Conservation (phyloP, 306 rosid species). For the Citrullus colocynthis region DNA sequence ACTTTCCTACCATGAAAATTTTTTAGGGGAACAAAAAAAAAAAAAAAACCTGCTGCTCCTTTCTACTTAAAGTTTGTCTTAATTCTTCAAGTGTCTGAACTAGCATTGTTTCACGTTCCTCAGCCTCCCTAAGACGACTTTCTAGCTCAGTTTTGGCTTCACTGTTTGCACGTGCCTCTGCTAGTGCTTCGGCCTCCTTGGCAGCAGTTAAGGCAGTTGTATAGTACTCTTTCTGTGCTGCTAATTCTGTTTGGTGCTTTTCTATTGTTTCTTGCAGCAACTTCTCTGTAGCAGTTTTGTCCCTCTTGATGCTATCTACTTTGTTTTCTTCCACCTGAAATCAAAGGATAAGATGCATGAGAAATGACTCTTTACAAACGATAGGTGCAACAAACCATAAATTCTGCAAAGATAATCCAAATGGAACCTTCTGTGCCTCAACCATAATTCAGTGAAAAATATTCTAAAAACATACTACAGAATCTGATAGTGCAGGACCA, state of each 20-base stretch:
- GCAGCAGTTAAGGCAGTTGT: conserved; percentile 81
- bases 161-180: conserved; percentile 82
- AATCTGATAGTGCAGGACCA: background rate
- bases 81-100: conserved; percentile 93
- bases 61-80: conserved; percentile 85
- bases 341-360: background rate
- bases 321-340: conserved; percentile 90
- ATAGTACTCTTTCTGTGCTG: conserved; percentile 79
- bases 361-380: conserved; percentile 1
- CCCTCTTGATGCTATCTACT: conserved; percentile 90
- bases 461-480: background rate
- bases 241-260: conserved; percentile 78
- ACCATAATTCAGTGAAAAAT: background rate
- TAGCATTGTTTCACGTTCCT: conserved; percentile 91
- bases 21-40: conserved; percentile 7
- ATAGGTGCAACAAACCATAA: background rate
- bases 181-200: conserved; percentile 91
- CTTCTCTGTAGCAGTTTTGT: conserved; percentile 88
- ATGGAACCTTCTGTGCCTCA: background rate
- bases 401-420: background rate
- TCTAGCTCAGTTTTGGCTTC: conserved; percentile 95
- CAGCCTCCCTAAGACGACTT: conserved; percentile 71
- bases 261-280: conserved; percentile 91
- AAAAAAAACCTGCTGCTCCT: conserved; percentile 78
- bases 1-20: background rate